Evolutionary conservation across 2,329 filamentous ascomycete genomes (phyloP).

Genomic region (Plenodomus lindquistii): DNA sequence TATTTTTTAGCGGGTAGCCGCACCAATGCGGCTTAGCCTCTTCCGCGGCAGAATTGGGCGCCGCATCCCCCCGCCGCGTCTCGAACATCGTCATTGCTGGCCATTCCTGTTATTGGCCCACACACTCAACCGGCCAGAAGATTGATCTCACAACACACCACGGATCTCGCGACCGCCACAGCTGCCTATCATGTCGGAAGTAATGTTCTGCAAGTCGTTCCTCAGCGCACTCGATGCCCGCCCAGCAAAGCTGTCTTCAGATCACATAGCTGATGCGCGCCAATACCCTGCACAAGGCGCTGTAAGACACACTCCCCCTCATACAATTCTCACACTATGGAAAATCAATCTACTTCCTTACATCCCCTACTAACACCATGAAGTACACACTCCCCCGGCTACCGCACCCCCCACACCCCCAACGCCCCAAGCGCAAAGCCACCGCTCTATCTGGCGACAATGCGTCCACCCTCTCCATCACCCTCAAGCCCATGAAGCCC

Average conservation of each 20-base stretch:
- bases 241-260: slow-evolving; percentile 78
- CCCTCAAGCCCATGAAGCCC: slow-evolving; percentile 72
- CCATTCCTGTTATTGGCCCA: neutral
- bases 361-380: slow-evolving; percentile 23
- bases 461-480: slow-evolving; percentile 57
- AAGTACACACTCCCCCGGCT: slow-evolving; percentile 75
- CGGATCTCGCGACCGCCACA: neutral
- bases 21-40: slow-evolving; percentile 1
- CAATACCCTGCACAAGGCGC: slow-evolving; percentile 75
- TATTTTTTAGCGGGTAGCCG: slow-evolving; percentile 22
- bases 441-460: slow-evolving; percentile 39
- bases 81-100: slow-evolving; percentile 36
- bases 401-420: slow-evolving; percentile 57
- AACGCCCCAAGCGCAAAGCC: slow-evolving; percentile 48
- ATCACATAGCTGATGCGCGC: slow-evolving; percentile 86
- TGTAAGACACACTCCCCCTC: slow-evolving; percentile 57
- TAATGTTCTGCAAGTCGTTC: slow-evolving; percentile 82
- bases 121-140: neutral
- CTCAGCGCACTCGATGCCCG: slow-evolving; percentile 77
- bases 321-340: neutral
- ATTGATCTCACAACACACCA: neutral
- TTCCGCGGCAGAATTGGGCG: neutral
- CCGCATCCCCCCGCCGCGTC: slow-evolving; percentile 20
- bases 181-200: slow-evolving; percentile 58
- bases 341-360: slow-evolving; percentile 12